These are phyloP conservation scores for Metschnikowia similis DNA, from an alignment of 805 yeast species.

Conservation along the genomic window DNA sequence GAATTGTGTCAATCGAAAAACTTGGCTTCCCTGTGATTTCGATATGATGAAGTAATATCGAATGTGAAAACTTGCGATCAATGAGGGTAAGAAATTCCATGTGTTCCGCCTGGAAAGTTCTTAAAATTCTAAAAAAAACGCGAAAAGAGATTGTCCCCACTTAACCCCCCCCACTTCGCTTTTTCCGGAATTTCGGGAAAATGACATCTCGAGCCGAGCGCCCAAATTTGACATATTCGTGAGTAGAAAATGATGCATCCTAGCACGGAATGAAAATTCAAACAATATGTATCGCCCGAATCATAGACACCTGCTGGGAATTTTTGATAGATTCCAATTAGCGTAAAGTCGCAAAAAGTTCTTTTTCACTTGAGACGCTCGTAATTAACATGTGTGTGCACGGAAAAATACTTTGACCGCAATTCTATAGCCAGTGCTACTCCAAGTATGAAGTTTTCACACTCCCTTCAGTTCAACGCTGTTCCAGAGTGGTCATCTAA, in stretches of 20 bases:
- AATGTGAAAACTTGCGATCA: slow-evolving; percentile 2
- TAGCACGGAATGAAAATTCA: not conserved
- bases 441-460: slow-evolving; percentile 80
- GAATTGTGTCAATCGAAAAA: not conserved
- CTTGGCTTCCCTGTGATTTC: not conserved
- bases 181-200: not conserved
- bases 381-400: slow-evolving; percentile 1
- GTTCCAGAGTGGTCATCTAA: slow-evolving; percentile 97
- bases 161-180: not conserved
- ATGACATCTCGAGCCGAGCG: not conserved
- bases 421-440: not conserved
- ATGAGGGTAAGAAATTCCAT: slow-evolving; percentile 11
- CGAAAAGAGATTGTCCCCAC: not conserved
- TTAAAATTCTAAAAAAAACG: not conserved
- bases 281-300: not conserved
- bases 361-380: not conserved
- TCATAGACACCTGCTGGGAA: not conserved
- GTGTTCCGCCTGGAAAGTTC: not conserved
- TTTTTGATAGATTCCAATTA: not conserved
- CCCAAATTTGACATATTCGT: not conserved
- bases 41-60: not conserved
- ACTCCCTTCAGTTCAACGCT: slow-evolving; percentile 91
- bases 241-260: not conserved
- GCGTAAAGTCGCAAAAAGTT: not conserved
- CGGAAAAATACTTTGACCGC: slow-evolving; percentile 1